Conservation (phyloP, 257 asterid genomes). For the Gentiana straminea region DNA sequence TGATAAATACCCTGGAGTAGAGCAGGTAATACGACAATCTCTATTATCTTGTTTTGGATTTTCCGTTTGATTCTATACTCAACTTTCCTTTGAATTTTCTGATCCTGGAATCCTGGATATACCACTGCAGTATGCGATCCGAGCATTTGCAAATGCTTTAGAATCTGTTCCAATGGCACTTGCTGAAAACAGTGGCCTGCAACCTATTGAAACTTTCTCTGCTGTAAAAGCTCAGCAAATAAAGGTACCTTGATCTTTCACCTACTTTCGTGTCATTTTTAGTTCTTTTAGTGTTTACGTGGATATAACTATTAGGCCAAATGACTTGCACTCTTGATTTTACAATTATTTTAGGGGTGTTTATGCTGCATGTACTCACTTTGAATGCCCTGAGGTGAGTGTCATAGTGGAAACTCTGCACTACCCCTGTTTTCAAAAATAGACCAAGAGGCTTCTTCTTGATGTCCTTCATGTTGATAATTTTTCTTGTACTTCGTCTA, state of each 20-base stretch:
- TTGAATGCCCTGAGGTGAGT: too few relatives aligned
- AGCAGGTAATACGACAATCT: slow-evolving; percentile 43
- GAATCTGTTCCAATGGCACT: slow-evolving; percentile 98
- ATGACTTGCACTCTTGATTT: too few relatives aligned
- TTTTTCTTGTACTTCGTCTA: too few relatives aligned
- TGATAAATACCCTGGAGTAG: slow-evolving; percentile 94
- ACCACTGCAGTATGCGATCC: slow-evolving; percentile 67
- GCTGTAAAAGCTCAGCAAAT: slow-evolving; percentile 90
- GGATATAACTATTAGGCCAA: too few relatives aligned
- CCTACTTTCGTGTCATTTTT: not conserved
- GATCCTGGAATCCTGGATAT: too few relatives aligned
- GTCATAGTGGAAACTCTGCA: too few relatives aligned
- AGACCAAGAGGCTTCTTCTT: too few relatives aligned
- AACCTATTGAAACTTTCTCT: slow-evolving; percentile 87
- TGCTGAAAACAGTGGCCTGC: slow-evolving; percentile 93
- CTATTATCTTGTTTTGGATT: not conserved
- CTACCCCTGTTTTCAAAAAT: too few relatives aligned
- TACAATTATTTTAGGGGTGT: too few relatives aligned
- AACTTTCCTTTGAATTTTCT: not conserved
- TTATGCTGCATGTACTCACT: too few relatives aligned
- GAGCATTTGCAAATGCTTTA: slow-evolving; percentile 95
- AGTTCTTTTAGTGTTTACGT: not conserved
- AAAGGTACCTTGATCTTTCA: slow-evolving; percentile 30
- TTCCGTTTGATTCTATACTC: slow-evolving; percentile 7
- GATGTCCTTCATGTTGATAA: too few relatives aligned